Evolutionary conservation across 208 protist species (phyloP), one percentile per base, ranked within the genome.

Genomic region (Phytomonas sp.): DNA sequence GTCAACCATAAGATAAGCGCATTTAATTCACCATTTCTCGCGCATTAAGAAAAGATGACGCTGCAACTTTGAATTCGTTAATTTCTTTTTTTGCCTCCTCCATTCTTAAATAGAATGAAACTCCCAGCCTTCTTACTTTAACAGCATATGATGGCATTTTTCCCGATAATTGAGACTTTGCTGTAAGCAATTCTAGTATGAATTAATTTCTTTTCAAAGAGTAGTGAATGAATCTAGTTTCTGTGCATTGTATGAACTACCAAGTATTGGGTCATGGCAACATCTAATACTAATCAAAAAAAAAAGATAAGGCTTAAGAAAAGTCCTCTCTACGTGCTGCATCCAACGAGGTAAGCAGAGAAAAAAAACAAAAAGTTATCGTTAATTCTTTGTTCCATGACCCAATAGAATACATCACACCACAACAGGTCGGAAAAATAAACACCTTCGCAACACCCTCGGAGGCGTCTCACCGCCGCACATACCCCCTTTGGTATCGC

Each of bases 1-100:
- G 20, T 2, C 3, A 51, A 3, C 20, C 40, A 51, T 3, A 51
- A 51, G 40, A 51, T 51, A 51, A 51, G 7, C 36, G 36, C 36
- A 40, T 40, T 40, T 9, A 40, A 40, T 9, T 40, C 36, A 9
- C 36, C 36, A 40, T 40, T 40, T 9, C 36, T 40, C 9, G 7
- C 4, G 17, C 62, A 68, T 28, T 40, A 31, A 5, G 23, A 73
- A 51, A 59, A 33, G 32, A 13, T 23, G 56, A 26, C 23, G 8
- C 8, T 30, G 17, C 6, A 70, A 53, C 51, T 28, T 36, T 30
- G 33, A 60, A 63, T 29, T 32, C 67, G 2, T n/a, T 71, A 51
- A 20, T 31, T 61, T 29, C 43, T 71, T 71, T 33, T 9, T 71
- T 61, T 60, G 51, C 9, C n/a, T 32, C 34, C 30, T 63, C 29